Base-by-base conservation (phyloP, 345 rosid species). In the thale cress (Arabidopsis thaliana) region DNA sequence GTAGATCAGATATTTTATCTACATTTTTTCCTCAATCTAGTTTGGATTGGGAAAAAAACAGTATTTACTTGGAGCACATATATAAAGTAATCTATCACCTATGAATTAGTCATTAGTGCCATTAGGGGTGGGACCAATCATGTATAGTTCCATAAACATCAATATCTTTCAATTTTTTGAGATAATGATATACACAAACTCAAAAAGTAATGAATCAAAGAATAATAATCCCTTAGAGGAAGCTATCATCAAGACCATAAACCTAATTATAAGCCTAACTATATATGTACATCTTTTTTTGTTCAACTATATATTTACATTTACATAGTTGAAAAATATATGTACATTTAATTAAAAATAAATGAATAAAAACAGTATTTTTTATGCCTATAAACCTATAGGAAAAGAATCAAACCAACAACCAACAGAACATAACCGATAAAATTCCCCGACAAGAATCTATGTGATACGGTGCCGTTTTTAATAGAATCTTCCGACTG, bases 401-500 rank as follows among this genome's bases (percentile, higher is more conserved):
- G 20, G 25, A 81, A 64, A 16, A 83, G 53, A 22, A 80, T 4
- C 52, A 85, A 75, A 80, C 53, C 59, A 77, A 55, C 55, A 11
- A 53, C 67, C 83, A 86, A 76, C 52, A 75, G 45, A 57, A 13
- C 46, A 75, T 67, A 82, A 77, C 72, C 59, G 33, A 80, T 76
- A 79, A 65, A 46, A 59, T 48, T 49, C 68, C 72, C 79, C 13
- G 74, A 61, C 71, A 66, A 51, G 24, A 75, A 42, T 45, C 82
- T 71, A 7, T 37, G 25, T 25, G 60, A 24, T 12, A 79, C 51
- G 59, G 36, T 51, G 16, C 74, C 88, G 32, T 65, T n/a, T 78
- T 82, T 82, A 2, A 80, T 70, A 52, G 91, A 84, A 69, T 87
- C 79, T 65, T 87, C 93, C 2, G 88, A 81, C 51, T 76, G 87